Base-by-base conservation (phyloP, 805 yeast species). In the Lipomyces kockii region DNA sequence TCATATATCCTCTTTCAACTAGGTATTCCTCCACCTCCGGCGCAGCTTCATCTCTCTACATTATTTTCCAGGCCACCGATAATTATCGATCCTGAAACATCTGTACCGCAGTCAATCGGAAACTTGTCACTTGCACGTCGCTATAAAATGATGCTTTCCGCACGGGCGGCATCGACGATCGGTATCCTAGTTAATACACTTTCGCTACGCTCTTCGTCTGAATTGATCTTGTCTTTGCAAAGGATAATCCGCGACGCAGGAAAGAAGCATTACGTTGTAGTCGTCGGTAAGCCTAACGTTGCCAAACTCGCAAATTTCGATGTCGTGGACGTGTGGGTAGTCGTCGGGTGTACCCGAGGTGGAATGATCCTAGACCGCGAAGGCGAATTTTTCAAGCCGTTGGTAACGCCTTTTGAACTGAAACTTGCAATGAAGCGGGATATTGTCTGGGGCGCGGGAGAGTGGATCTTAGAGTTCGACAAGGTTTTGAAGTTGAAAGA, bases 251-350 rank as follows among this genome's bases (percentile, higher is more conserved):
- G 83, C 61, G 82, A 81, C 2, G 92, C 94, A 0, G 97, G 91
- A 1, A 95, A 95, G 79, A 95, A 95, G 75, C 94, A 91, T 72
- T 95, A 95, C 76, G 85, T 92, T 76, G 92, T 95, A 80, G 98
- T 93, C 2, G 98, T 95, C 3, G 99, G 99, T 11, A 95, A 95
- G 77, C 98, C 98, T 9, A 95, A 95, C 75, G 98, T 95, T 22
- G 97, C 99, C 32, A 95, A 95, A 75, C 81, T 95, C 61, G 99
- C 98, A 9, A 95, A 95, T 77, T 95, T 95, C 76, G 99, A 94
- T 70, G 88, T 87, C n/a, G 85, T 95, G 14, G 98, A 95, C 73
- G 84, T 91, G 27, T 95, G 99, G 98, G 93, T 97, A 75, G 85
- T 95, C 12, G 78, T 95, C 14, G 99, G 99, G 0, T 95, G 99